Percentiles rank a stretch among this genome's conserved stretches.
These are phyloP conservation scores for Pythium phragmitis DNA, from an alignment of 352 stramenopile genomes.

Conservation along the genomic window DNA sequence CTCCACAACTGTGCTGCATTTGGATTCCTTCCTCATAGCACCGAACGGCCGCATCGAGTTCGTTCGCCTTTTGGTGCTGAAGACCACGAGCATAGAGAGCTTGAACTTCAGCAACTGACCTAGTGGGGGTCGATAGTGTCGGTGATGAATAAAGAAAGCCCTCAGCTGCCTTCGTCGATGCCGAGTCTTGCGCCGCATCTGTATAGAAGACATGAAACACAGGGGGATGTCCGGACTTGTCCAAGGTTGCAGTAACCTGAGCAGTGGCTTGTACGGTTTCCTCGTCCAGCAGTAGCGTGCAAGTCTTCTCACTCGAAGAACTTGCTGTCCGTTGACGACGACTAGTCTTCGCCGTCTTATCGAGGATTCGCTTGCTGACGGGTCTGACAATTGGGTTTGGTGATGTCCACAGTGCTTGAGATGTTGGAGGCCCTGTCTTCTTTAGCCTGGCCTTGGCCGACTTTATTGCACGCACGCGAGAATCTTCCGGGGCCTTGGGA, in stretches of 20 bases:
- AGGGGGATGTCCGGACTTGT: neutral
- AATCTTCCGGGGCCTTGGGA: neutral
- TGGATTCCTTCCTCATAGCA: slow-evolving; percentile 53
- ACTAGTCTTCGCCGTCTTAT: slow-evolving; percentile 12
- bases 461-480: neutral
- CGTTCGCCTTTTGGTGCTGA: slow-evolving; percentile 51
- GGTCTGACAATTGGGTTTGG: slow-evolving; percentile 11
- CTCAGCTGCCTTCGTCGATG: neutral
- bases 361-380: slow-evolving; percentile 22
- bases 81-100: slow-evolving; percentile 59
- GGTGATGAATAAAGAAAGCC: neutral
- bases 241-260: slow-evolving; percentile 20
- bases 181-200: neutral
- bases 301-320: neutral
- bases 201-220: neutral
- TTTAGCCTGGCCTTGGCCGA: neutral
- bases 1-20: slow-evolving; percentile 26
- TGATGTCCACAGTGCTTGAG: neutral
- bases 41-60: slow-evolving; percentile 42
- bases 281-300: neutral
- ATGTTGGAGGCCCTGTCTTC: neutral
- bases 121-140: slow-evolving; percentile 9
- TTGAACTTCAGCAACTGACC: slow-evolving; percentile 32
- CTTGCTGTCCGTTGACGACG: neutral
- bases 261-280: neutral